Conservation (phyloP, 2,329 filamentous ascomycete genomes). For the Colletotrichum aenigma region DNA sequence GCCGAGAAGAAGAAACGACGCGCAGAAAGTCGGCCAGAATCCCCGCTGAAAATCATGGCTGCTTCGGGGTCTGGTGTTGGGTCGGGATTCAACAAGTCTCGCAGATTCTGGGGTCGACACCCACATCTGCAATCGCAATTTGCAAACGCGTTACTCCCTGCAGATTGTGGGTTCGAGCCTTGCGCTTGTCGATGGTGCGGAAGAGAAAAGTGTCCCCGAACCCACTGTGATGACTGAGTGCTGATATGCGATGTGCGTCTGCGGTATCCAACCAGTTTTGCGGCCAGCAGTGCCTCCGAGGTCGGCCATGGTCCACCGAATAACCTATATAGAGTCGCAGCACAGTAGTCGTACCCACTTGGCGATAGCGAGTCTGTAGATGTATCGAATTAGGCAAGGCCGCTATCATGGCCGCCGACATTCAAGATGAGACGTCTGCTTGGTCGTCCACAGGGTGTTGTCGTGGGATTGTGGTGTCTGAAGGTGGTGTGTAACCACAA, state of each 20-base stretch:
- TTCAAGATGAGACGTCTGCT: not conserved
- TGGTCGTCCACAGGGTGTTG: not conserved
- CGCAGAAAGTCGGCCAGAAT: not conserved
- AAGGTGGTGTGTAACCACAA: not conserved
- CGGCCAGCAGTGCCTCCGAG: slow-evolving; percentile 2
- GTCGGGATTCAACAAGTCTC: slow-evolving; percentile 11
- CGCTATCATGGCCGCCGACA: not conserved
- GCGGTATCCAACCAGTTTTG: not conserved
- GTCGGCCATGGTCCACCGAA: slow-evolving; percentile 12
- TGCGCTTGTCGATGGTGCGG: not conserved
- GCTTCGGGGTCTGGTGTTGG: slow-evolving; percentile 5
- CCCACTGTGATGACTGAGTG: not conserved
- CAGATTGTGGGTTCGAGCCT: not conserved
- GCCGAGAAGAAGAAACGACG: not conserved
- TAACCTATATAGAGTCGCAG: not conserved
- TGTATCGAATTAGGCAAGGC: not conserved
- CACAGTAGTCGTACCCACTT: not conserved
- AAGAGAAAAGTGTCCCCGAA: not conserved
- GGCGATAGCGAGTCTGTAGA: not conserved
- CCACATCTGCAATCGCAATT: slow-evolving; percentile 8
- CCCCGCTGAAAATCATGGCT: slow-evolving; percentile 4
- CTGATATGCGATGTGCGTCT: not conserved
- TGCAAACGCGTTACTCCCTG: not conserved
- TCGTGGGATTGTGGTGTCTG: not conserved
- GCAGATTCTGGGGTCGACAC: slow-evolving; percentile 7